A percentile compares a stretch with the other conserved stretches of the same genome.
Conservation (phyloP, 768 basidiomycete species). For the Strobilomyces dryophilus region DNA sequence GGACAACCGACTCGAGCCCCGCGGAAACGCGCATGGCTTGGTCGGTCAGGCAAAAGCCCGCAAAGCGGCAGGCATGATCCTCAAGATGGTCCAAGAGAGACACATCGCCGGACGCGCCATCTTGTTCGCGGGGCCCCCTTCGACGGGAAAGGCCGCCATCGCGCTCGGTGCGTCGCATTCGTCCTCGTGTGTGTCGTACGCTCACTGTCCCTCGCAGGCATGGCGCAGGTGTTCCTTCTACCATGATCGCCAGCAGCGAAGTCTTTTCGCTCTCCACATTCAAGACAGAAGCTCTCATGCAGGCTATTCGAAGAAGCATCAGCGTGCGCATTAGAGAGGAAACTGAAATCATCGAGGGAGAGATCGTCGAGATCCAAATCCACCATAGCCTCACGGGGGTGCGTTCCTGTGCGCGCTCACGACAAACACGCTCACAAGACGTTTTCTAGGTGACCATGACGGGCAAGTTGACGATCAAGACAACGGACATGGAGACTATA, state of each 20-base stretch:
- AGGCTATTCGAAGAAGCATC: slow-evolving; percentile 93
- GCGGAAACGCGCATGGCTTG: slow-evolving; percentile 89
- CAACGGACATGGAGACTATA: slow-evolving; percentile 99
- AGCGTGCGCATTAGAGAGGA: slow-evolving; percentile 98
- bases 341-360: slow-evolving; percentile 95
- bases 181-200: too few species aligned
- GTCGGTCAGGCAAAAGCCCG: slow-evolving; percentile 95
- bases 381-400: slow-evolving; percentile 96
- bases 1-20: slow-evolving; percentile 87
- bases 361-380: slow-evolving; percentile 98
- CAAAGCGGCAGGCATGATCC: slow-evolving; percentile 95
- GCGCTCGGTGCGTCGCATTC: slow-evolving; percentile 84
- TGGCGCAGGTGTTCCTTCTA: slow-evolving; percentile 98
- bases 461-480: slow-evolving; percentile 95
- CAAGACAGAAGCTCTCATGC: slow-evolving; percentile 96
- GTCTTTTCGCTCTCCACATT: slow-evolving; percentile 98
- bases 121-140: slow-evolving; percentile 95
- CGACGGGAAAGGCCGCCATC: slow-evolving; percentile 97
- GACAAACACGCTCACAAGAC: neutral
- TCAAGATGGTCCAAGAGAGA: slow-evolving; percentile 97
- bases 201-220: slow-evolving; percentile 46
- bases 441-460: slow-evolving; percentile 85
- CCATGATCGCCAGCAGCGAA: slow-evolving; percentile 96
- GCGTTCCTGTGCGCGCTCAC: slow-evolving; percentile 16
- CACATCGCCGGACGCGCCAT: slow-evolving; percentile 94